Base-by-base conservation (phyloP, 1,284 basidiomycete species). In the Malassezia brasiliensis region DNA sequence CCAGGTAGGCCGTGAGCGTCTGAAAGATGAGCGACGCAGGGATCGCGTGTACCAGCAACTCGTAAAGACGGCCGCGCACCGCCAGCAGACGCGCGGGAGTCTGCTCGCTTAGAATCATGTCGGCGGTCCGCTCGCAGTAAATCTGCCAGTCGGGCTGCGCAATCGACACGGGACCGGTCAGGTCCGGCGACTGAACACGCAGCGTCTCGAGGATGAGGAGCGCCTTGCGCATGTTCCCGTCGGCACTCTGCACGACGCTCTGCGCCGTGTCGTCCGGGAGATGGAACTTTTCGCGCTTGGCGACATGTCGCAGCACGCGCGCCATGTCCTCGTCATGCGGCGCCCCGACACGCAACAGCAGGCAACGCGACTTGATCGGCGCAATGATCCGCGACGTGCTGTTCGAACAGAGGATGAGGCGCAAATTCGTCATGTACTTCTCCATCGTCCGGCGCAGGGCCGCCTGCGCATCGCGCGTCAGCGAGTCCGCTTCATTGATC, bases 61-160 rank as follows among this genome's bases (percentile, higher is more conserved):
- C 94, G 75, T 98, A 99, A 49, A 96, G 81, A 77, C 93, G 96
- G 35, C 82, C 82, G 52, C 94, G 82, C 10, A 96, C 87, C 69
- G 90, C 88, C 80, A 96, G 86, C 47, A 98, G 83, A 52, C 85
- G 83, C 56, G 85, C 83, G 12, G 94, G 90, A n/a, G 85, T 83
- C 76, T 96, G 94, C 68, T 96, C 89, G 63, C 83, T 81, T n/a
- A 96, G 78, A 65, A 98, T 93, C 68, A 87, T 76, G 73, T 93
- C 88, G n/a, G 88, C 91, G 12, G 96, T 85, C 74, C 90, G 89
- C 64, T 85, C 80, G 65, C 90, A 91, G 74, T 96, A 98, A n/a
- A 86, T 86, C 76, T 99, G 93, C 94, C 94, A 99, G 72, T 99
- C 94, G 12, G 94, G 91, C 76, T 94, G 90, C 14, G 91, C 77